Percentiles rank a stretch among this genome's conserved stretches.
These are phyloP conservation scores for Suillus discolor DNA, from an alignment of 768 basidiomycete genomes.

Conservation along the genomic window DNA sequence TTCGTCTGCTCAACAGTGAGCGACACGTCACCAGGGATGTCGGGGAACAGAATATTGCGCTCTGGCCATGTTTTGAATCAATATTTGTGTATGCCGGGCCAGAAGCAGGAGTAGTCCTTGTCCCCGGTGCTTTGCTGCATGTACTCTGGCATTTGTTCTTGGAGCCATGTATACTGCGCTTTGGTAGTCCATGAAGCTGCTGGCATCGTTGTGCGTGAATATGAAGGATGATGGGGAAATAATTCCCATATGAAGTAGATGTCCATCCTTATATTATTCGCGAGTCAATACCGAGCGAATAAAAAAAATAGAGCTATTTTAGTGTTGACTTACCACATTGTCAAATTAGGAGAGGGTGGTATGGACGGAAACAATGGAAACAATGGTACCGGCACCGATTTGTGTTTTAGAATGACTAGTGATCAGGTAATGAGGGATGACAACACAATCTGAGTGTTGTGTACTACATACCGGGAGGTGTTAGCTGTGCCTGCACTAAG, in stretches of 20 bases:
- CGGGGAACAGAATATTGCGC: neutral
- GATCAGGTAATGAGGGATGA: too few relatives aligned
- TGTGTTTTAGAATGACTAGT: too few relatives aligned
- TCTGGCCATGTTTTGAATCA: slow-evolving; percentile 11
- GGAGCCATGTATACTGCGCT: neutral
- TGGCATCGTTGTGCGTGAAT: neutral
- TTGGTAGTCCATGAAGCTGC: neutral
- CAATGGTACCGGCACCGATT: too few relatives aligned
- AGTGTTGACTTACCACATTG: neutral
- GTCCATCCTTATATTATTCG: neutral
- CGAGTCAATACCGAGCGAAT: neutral
- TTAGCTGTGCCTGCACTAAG: too few relatives aligned
- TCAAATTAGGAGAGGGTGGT: too few relatives aligned
- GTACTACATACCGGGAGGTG: too few relatives aligned
- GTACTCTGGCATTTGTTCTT: neutral
- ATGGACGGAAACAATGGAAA: too few relatives aligned
- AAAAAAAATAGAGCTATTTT: neutral
- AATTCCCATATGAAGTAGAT: neutral
- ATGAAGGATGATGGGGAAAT: neutral
- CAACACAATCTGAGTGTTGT: too few relatives aligned
- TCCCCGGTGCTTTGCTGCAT: neutral
- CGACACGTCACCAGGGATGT: neutral
- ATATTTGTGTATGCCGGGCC: neutral
- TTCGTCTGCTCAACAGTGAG: neutral
- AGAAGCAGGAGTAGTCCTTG: neutral